A percentile compares a stretch with the other conserved stretches of the same genome.
Evolutionary conservation across 345 rosid species (phyloP).

Genomic region (Clarkia xantiana): DNA sequence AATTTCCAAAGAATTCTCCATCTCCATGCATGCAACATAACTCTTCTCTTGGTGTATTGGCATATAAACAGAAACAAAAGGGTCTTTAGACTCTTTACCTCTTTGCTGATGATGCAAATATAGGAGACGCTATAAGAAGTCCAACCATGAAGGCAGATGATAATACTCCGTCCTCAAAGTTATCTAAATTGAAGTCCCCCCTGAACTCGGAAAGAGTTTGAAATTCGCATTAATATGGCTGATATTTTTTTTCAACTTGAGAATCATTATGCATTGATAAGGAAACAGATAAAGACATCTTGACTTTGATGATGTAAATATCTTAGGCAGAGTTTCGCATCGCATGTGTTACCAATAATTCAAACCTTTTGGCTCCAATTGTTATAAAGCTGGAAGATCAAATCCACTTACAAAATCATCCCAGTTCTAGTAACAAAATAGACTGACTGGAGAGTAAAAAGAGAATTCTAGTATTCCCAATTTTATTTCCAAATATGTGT

Average conservation of each 20-base stretch:
- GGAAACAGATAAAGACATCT: no score
- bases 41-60: neutral
- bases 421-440: no score
- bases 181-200: slow-evolving; percentile 67
- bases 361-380: no score
- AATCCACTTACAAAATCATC: no score
- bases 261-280: neutral
- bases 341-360: no score
- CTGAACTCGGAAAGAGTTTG: slow-evolving; percentile 16
- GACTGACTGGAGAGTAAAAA: no score
- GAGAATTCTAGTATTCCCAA: no score
- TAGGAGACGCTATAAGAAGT: slow-evolving; percentile 78
- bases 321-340: no score
- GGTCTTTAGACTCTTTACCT: slow-evolving; percentile 46
- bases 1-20: neutral
- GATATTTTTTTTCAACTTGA: neutral
- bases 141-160: slow-evolving; percentile 99
- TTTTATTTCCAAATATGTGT: no score
- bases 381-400: no score
- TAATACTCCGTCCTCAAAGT: slow-evolving; percentile 79
- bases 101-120: slow-evolving; percentile 81
- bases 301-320: no score
- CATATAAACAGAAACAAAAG: neutral
- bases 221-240: slow-evolving; percentile 1
- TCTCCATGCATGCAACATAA: neutral